Conservation (phyloP, 2,329 filamentous ascomycete genomes). For the Fusarium phyllophilum region DNA sequence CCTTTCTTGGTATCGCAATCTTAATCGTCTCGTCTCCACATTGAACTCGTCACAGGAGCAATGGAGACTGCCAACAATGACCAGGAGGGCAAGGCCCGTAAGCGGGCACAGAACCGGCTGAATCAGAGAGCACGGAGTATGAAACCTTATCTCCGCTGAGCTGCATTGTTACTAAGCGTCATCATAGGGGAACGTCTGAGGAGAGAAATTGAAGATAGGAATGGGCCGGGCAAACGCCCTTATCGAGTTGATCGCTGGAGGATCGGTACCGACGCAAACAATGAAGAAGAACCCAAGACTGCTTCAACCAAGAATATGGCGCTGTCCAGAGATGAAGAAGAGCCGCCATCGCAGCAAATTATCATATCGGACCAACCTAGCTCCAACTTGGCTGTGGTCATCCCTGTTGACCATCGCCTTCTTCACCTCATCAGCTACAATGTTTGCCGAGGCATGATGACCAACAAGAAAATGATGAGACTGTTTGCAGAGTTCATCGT, state of each 20-base stretch:
- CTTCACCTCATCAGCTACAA: slow-evolving; percentile 24
- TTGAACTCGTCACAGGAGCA: too few relatives aligned
- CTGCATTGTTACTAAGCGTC: not conserved
- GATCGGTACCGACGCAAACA: not conserved
- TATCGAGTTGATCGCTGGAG: slow-evolving; percentile 30
- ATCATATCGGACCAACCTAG: rapidly evolving
- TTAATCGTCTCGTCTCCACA: not conserved
- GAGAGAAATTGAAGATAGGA: not conserved
- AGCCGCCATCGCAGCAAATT: too few relatives aligned
- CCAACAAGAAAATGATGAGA: slow-evolving; percentile 15
- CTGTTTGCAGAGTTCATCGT: not conserved
- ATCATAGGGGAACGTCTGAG: not conserved
- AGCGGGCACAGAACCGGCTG: slow-evolving; percentile 22
- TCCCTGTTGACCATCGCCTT: slow-evolving; percentile 16
- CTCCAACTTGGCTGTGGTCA: not conserved
- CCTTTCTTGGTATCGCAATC: not conserved
- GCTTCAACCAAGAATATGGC: too few relatives aligned
- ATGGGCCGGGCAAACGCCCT: not conserved
- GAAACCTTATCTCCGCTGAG: not conserved
- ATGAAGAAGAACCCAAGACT: not conserved
- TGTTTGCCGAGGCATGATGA: slow-evolving; percentile 17
- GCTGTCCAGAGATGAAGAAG: not conserved
- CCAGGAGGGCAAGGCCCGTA: slow-evolving; percentile 11
- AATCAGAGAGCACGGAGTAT: slow-evolving; percentile 35
- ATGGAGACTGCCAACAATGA: not conserved